These are phyloP conservation scores for Barnettozyma vustinii DNA, from an alignment of 805 yeast species.

Conservation along the genomic window DNA sequence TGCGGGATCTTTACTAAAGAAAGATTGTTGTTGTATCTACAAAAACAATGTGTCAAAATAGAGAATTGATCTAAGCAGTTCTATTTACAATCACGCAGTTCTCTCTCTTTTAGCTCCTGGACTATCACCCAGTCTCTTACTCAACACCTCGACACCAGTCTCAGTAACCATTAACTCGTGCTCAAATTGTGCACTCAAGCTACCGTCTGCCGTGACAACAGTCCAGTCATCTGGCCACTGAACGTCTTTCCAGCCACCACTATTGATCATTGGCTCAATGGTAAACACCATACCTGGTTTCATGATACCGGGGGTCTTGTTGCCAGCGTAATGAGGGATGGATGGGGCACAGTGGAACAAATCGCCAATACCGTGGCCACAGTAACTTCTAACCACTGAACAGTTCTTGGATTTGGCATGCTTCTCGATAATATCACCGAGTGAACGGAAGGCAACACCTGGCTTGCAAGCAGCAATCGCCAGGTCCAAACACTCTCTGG, in stretches of 20 bases:
- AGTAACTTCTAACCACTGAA: conserved; percentile 83
- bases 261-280: conserved; percentile 93
- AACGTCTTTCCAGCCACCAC: conserved; percentile 74
- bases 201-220: conserved; percentile 84
- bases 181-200: conserved; percentile 88
- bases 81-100: conserved; percentile 14
- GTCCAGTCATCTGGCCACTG: conserved; percentile 99
- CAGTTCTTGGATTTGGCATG: conserved; percentile 75
- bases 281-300: conserved; percentile 96
- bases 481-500: conserved; percentile 79
- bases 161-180: conserved; percentile 92
- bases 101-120: conserved; percentile 86
- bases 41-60: too few species aligned
- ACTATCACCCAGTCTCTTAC: conserved; percentile 71
- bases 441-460: conserved; percentile 77
- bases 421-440: conserved; percentile 84
- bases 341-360: conserved; percentile 90
- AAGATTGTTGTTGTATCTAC: too few species aligned
- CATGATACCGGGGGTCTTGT: conserved; percentile 89
- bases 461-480: conserved; percentile 89
- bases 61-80: too few species aligned
- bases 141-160: conserved; percentile 84
- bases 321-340: conserved; percentile 90
- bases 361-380: conserved; percentile 90
- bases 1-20: neutral